These are phyloP conservation scores for Colletotrichum sp. DNA, from an alignment of 2,329 filamentous ascomycete genomes.

Conservation along the genomic window DNA sequence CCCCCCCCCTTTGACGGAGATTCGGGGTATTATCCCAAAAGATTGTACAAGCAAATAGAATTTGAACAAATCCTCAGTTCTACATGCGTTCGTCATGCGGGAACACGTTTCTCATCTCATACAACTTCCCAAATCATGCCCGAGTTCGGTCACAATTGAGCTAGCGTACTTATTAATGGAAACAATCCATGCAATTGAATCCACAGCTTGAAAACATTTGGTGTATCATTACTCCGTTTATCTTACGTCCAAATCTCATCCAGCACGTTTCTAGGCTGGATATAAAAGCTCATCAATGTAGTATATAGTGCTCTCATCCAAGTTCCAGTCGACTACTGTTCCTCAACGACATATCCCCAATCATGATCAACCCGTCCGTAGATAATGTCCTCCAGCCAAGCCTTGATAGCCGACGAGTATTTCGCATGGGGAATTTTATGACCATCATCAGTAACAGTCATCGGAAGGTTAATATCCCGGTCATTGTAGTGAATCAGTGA, in stretches of 20 bases:
- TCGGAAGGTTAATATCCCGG: conserved; percentile 65
- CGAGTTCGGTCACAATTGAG: fast-evolving
- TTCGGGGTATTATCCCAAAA: too few species aligned
- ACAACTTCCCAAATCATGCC: too few species aligned
- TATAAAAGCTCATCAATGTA: neutral
- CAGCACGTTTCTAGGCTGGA: neutral
- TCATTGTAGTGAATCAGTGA: conserved; percentile 71
- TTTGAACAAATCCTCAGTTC: too few species aligned
- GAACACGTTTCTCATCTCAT: too few species aligned
- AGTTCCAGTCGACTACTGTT: conserved; percentile 41
- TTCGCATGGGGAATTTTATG: conserved; percentile 23
- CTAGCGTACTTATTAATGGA: neutral
- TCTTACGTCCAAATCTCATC: neutral
- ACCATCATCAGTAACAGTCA: conserved; percentile 49
- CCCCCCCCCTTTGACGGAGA: too few species aligned
- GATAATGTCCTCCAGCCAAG: conserved; percentile 74
- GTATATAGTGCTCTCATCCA: neutral
- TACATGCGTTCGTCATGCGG: fast-evolving
- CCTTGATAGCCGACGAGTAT: conserved; percentile 66
- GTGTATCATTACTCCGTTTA: neutral
- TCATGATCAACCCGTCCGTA: conserved; percentile 71
- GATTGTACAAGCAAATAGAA: too few species aligned
- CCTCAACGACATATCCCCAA: conserved; percentile 72
- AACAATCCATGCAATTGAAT: neutral
- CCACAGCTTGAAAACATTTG: neutral